Base-by-base conservation (phyloP, 225 moss, liverwort and hornwort genomes). In the Pseudisothecium myosuroides region DNA sequence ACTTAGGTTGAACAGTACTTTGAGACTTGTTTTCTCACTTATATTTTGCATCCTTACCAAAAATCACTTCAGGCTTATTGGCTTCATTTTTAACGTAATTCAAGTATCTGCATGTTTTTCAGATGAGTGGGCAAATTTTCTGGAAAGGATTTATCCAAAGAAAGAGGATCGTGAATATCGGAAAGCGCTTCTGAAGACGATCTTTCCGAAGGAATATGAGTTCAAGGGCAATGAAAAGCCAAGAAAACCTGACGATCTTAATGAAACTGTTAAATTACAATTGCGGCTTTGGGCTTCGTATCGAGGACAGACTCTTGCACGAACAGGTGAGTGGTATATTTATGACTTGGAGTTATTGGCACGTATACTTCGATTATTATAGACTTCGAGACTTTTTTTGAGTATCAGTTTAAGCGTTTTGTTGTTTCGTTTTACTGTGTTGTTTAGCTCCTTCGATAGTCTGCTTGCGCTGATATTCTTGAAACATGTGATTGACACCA, bases 281-380 rank as follows among this genome's bases (percentile, higher is more conserved):
- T 89, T 95, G 87, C 92, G 95, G 55, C 94, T 95, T 60, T 95
- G 95, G 95, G 95, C 95, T 88, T 96, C 95, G 83, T 96, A 96
- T 89, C 93, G 95, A 78, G 95, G 95, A 69, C 95, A 96, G 76
- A 96, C 95, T 78, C 93, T 96, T 86, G 95, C 95, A 16, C 93
- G 95, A 84, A 96, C 95, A 90, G 95, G 95, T 95, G n/a, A 67
- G 59, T 88, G 54, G 82, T 52, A 60, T 54, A 41, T 68, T 14
- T 72, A 67, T 69, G 45, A 87, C 49, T 80, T 80, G 65, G 55
- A 80, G 73, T 75, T 75, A 27, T 39, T 61, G 49, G 68, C 81
- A 81, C 52, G 13, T 66, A 16, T 65, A 27, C 27, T 80, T 63
- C 12, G 50, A 62, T 73, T 83, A 39, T 55, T 59, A 69, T 64